phyloP scores from a whole-genome alignment of 306 rosid species.

The Lathyrus oleraceus region DNA sequence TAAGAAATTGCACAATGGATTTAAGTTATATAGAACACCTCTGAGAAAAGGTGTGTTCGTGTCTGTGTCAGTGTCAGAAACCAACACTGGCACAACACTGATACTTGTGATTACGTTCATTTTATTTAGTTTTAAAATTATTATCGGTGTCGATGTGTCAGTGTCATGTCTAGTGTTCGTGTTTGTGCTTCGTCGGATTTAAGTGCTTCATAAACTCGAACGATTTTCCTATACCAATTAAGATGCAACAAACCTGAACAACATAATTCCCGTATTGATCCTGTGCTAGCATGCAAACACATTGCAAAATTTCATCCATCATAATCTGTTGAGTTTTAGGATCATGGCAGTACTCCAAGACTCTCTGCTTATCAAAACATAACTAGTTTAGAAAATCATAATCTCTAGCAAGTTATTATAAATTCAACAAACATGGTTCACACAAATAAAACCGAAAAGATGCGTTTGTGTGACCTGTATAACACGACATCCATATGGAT shows the following conservation, averaged over 20 bases:
- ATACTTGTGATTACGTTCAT: too few relatives aligned
- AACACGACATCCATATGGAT: constrained; percentile 97
- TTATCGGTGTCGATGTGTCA: too few relatives aligned
- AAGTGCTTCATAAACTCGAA: not conserved
- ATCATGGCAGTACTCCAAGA: constrained; percentile 86
- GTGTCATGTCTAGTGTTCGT: too few relatives aligned
- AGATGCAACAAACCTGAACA: constrained; percentile 73
- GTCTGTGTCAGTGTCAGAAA: too few relatives aligned
- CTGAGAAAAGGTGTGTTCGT: too few relatives aligned
- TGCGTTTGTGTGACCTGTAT: constrained; percentile 63
- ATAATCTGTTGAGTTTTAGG: constrained; percentile 77
- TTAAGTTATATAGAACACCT: too few relatives aligned
- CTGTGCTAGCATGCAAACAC: constrained; percentile 93
- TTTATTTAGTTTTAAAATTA: too few relatives aligned
- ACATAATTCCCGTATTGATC: constrained; percentile 97
- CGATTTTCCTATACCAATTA: constrained; percentile 8
- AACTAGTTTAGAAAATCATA: constrained; percentile 26
- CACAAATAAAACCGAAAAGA: constrained; percentile 22
- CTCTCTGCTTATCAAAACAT: constrained; percentile 61
- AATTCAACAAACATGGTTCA: constrained; percentile 4
- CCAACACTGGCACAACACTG: too few relatives aligned
- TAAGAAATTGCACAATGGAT: constrained; percentile 5
- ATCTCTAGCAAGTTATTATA: not conserved
- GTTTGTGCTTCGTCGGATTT: too few relatives aligned
- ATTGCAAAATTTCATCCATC: constrained; percentile 94